Evolutionary conservation across 306 rosid genomes (phyloP).

Genomic region (Casuarina glauca): DNA sequence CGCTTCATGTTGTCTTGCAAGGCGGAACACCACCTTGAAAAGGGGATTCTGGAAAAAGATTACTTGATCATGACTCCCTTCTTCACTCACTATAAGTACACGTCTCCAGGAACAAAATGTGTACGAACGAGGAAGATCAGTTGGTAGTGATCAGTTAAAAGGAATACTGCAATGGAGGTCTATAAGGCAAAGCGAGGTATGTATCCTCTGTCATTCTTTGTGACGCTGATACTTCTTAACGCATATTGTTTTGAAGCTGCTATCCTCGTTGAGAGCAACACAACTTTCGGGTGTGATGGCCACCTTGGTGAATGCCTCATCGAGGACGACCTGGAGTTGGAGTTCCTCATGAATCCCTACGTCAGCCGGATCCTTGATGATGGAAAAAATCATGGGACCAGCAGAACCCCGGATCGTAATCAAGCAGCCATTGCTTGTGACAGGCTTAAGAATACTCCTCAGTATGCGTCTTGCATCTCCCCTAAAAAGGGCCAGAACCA

Average conservation of each 20-base stretch:
- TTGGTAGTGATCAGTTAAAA: neutral
- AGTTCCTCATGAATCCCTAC: neutral
- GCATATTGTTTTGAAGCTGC: neutral
- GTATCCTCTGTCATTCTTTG: neutral
- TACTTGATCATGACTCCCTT: neutral
- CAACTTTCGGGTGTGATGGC: neutral
- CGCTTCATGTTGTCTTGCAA: too few species aligned
- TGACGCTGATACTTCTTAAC: neutral
- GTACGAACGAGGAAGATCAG: neutral
- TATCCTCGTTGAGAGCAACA: neutral
- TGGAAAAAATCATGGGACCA: too few species aligned
- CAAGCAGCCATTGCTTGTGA: too few species aligned
- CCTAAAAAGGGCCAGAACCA: too few species aligned
- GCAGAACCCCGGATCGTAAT: too few species aligned
- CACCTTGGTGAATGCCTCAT: neutral
- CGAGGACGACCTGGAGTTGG: neutral
- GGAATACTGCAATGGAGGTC: neutral
- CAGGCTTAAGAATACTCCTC: too few species aligned
- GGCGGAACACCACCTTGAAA: too few species aligned
- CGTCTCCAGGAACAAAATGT: neutral
- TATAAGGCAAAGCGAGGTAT: neutral
- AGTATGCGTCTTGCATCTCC: too few species aligned
- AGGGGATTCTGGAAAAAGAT: too few species aligned
- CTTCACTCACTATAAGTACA: neutral
- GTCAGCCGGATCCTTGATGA: neutral